Base-by-base conservation (phyloP, 306 rosid species). In the Herpetospermum pedunculosum region DNA sequence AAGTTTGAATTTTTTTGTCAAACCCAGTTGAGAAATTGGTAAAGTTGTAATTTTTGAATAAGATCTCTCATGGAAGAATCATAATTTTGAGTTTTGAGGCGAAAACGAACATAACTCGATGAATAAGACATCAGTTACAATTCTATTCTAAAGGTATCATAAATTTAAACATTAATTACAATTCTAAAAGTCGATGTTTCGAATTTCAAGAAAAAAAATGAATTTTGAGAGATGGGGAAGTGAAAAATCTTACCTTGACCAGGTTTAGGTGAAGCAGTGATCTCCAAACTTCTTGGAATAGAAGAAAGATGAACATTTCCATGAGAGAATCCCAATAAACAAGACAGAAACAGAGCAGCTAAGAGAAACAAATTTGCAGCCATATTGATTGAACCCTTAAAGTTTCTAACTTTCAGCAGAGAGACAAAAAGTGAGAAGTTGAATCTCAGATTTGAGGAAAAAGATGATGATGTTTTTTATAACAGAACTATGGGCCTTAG, bases 201-300 rank as follows among this genome's bases (percentile, higher is more conserved):
- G n/a, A n/a, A n/a, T n/a, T n/a, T n/a, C n/a, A n/a, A n/a, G n/a
- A n/a, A n/a, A n/a, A n/a, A n/a, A n/a, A n/a, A n/a, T n/a, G n/a
- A n/a, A n/a, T n/a, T n/a, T n/a, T n/a, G 21, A 25, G 0, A 50
- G 37, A 32, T 29, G 60, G 10, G 47, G 48, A 10, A 4, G 0
- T 9, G 71, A 64, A 38, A 64, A 12, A 2, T 40, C 15, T 29
- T 69, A 94, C 99, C 95, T 80, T 88, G 85, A 49, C 87, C 92
- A 13, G 70, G 63, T 47, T 76, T 85, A 30, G 88, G 86, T 6
- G 97, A 86, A 77, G 92, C 91, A 3, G 96, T 85, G 77, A 95
- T 90, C 34, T 30, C 70, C 15, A 95, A 85, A 78, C 82, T 78
- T 50, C 44, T 80, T 67, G 82, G 80, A 28, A 95, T 76, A 77